Conservation (phyloP, 805 yeast genomes). For the Sungouiozyma intestinalis region DNA sequence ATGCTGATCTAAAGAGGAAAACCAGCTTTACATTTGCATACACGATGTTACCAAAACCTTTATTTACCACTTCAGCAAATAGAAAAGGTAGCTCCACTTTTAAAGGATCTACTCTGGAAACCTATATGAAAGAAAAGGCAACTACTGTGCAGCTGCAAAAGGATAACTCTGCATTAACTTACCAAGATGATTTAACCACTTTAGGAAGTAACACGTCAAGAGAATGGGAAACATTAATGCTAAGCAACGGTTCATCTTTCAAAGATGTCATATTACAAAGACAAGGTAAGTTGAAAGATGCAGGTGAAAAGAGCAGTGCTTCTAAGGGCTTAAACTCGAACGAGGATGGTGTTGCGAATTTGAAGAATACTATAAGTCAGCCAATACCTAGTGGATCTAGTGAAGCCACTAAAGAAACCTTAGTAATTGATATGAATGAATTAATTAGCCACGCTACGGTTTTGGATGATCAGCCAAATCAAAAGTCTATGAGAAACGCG, state of each 20-base stretch:
- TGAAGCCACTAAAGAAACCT: neutral
- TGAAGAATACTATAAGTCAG: neutral
- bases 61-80: slow-evolving; percentile 27
- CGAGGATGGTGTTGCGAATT: neutral
- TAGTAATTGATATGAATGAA: neutral
- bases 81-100: slow-evolving; percentile 1
- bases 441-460: neutral
- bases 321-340: neutral
- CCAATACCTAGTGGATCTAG: neutral
- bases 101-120: neutral
- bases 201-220: neutral
- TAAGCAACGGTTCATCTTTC: neutral
- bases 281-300: neutral
- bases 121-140: neutral
- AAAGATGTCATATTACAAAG: neutral
- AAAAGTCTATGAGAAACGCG: neutral
- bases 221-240: neutral
- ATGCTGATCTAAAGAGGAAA: slow-evolving; percentile 42
- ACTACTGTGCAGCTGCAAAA: neutral
- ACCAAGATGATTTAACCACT: neutral
- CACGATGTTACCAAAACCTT: slow-evolving; percentile 53
- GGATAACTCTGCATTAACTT: neutral
- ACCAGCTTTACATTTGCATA: slow-evolving; percentile 52
- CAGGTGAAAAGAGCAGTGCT: neutral
- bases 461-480: neutral